Evolutionary conservation across 345 rosid genomes (phyloP), one percentile per base, ranked within the genome.

Genomic region (Linum usitatissimum): DNA sequence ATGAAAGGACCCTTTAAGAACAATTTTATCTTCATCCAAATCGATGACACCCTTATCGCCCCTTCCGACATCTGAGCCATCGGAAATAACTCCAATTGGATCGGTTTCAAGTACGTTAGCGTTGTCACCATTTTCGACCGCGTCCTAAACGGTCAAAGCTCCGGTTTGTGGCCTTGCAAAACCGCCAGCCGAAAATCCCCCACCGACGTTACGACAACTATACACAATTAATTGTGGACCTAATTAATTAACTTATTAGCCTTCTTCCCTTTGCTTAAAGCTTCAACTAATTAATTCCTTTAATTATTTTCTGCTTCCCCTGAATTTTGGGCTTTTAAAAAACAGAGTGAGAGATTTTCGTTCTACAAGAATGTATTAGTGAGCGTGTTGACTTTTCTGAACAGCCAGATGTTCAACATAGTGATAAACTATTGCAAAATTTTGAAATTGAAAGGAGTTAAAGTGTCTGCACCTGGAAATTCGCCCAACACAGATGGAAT

Each of bases 41-140:
- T 87, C 3, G 83, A 80, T 13, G 95, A 95, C 13, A 79, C 96
- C 31, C 73, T 90, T 0, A 57, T 85, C 61, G 95, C 87, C 19
- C 90, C 96, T 0, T 68, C 40, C 0, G 76, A 83, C 73, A 85
- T 74, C 53, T 51, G 57, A 0, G 78, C 74, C 30, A 66, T 79
- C n/a, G 80, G 73, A 28, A 53, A 31, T 18, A 28, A 20, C 1
- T 69, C 60, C 1, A 66, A 71, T 28, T 90, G 97, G 93, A 4
- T 45, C 51, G 17, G 17, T 4, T 19, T 57, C 31, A 12, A 19
- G 10, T 9, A 1, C 36, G 31, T 30, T n/a, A n/a, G n/a, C n/a
- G n/a, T n/a, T 31, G 31, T 19, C 31, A 57, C 28, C 60, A 23
- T 12, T 5, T 14, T 15, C 34, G 31, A 15, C 15, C 38, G 60